Evolutionary conservation across 331 rosid genomes (phyloP).

Genomic region (Cydonia oblonga): DNA sequence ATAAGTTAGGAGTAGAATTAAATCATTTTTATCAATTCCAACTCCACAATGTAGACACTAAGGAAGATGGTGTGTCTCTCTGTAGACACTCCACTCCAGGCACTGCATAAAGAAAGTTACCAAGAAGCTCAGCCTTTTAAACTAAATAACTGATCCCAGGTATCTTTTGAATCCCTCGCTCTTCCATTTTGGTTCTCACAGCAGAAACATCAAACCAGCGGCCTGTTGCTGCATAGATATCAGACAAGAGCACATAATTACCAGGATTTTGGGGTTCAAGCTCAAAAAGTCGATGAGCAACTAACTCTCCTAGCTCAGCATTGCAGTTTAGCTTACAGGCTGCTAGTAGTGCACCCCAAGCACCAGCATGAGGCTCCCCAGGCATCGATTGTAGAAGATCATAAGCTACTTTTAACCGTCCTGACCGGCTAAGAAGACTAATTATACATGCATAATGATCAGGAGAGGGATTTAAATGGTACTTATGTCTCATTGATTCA

Average conservation of each 20-base stretch:
- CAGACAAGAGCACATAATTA: conserved; percentile 52
- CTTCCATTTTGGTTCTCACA: conserved; percentile 41
- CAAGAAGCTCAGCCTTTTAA: conserved; percentile 1
- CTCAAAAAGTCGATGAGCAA: conserved; percentile 48
- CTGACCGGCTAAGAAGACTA: conserved; percentile 72
- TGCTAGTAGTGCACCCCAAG: conserved; percentile 80
- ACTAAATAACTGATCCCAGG: conserved; percentile 49
- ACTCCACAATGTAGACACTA: neutral
- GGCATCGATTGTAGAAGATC: conserved; percentile 50
- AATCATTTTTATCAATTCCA: neutral
- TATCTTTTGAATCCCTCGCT: conserved; percentile 48
- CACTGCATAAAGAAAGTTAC: neutral
- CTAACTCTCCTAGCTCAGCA: conserved; percentile 52
- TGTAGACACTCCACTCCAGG: neutral
- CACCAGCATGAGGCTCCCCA: conserved; percentile 46
- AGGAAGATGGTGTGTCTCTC: neutral
- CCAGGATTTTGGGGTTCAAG: conserved; percentile 58
- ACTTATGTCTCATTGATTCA: conserved; percentile 32
- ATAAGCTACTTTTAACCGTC: conserved; percentile 42
- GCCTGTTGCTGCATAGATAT: conserved; percentile 22
- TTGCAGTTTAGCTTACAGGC: conserved; percentile 51
- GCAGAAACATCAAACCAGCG: conserved; percentile 31
- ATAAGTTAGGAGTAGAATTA: neutral
- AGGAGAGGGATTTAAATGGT: conserved; percentile 43
- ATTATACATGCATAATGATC: conserved; percentile 77